Base-by-base conservation (phyloP, 148 eudicot genomes). In the Rhododendron ferrugineum region DNA sequence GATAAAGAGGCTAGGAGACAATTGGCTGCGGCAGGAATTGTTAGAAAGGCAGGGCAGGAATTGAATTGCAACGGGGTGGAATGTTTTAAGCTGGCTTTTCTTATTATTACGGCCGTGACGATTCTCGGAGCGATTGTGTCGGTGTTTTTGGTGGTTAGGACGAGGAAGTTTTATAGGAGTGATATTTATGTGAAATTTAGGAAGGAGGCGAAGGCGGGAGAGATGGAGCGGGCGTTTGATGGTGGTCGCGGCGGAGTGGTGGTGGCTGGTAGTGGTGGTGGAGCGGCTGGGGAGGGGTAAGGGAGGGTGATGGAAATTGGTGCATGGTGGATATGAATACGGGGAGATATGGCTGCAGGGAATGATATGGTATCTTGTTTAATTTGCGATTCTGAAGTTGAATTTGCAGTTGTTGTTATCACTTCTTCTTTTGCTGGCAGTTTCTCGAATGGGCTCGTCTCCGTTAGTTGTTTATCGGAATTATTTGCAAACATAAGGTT, bases 121-220 rank as follows among this genome's bases (percentile, higher is more conserved):
- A 54, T 52, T 13, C 50, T 89, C 3, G 91, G 91, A 3, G 88
- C 91, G 0, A 2, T 85, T 44, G 89, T 85, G 74, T 89, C 89
- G 22, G 22, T 89, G 7, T 11, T 85, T n/a, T 81, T 89, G 79
- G 91, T 89, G 78, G 10, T 87, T 3, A 87, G 91, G 86, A 87
- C 91, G 6, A 82, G 89, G 73, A 89, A 85, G 75, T 89, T 87
- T 80, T 89, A 89, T 30, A 85, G 79, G 88, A 87, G 89, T 83
- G 91, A 89, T 36, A 89, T 89, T 5, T 89, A 87, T 32, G 87
- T 85, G 86, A 89, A 83, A 76, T 89, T 87, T 73, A 56, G 91
- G 84, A 84, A 79, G 81, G 86, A 66, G 16, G 86, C 76, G 3
- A 28, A 87, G 36, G 78, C 72, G 11, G 32, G 37, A 4, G 37